Evolutionary conservation across 495 filamentous ascomycete species (phyloP).

Genomic region (Podospora australis): DNA sequence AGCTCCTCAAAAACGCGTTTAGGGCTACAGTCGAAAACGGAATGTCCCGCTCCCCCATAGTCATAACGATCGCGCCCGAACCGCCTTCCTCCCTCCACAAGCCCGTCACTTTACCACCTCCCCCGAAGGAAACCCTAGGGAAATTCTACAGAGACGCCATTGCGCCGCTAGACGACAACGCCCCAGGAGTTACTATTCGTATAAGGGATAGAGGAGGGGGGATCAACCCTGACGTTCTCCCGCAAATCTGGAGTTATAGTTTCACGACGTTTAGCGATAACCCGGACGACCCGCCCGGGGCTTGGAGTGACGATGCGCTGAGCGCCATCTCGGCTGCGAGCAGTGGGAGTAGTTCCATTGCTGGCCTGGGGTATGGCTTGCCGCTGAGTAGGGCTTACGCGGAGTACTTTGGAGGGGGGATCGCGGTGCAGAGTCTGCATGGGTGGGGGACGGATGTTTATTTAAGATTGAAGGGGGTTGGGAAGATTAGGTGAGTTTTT

Average conservation of each 20-base stretch:
- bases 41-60: slow-evolving; percentile 70
- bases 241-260: slow-evolving; percentile 89
- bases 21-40: slow-evolving; percentile 81
- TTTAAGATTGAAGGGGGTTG: slow-evolving; percentile 75
- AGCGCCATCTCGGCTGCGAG: slow-evolving; percentile 64
- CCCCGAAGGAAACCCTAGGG: slow-evolving; percentile 51
- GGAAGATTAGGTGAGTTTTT: slow-evolving; percentile 47
- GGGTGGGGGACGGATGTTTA: slow-evolving; percentile 75
- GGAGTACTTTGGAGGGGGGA: slow-evolving; percentile 97
- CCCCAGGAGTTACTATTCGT: slow-evolving; percentile 86
- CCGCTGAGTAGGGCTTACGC: slow-evolving; percentile 91
- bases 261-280: slow-evolving; percentile 89
- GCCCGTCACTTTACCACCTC: slow-evolving; percentile 72
- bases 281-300: slow-evolving; percentile 38
- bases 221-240: slow-evolving; percentile 72
- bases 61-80: slow-evolving; percentile 86
- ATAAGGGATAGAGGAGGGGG: slow-evolving; percentile 94
- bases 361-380: slow-evolving; percentile 87
- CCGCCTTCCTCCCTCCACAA: slow-evolving; percentile 45
- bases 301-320: slow-evolving; percentile 52
- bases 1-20: slow-evolving; percentile 95
- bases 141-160: slow-evolving; percentile 43
- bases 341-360: slow-evolving; percentile 68
- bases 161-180: slow-evolving; percentile 52
- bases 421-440: slow-evolving; percentile 86